phyloP scores from a whole-genome alignment of 1,284 basidiomycete species.

The Boletellus deceptivus region DNA sequence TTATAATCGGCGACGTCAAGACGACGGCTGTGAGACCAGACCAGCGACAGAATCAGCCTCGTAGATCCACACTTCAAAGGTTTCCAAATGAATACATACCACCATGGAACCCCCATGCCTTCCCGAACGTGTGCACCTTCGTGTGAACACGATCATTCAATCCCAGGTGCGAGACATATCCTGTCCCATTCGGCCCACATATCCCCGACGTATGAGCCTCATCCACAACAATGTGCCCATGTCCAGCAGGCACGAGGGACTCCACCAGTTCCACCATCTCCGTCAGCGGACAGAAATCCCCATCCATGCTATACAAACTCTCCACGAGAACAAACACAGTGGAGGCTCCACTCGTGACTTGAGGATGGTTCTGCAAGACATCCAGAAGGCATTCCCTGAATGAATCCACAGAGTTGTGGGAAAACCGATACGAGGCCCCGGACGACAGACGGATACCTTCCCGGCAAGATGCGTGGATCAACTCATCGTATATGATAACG shows the following conservation, averaged over 20 bases:
- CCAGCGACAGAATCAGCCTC: background rate
- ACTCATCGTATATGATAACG: slow-evolving; percentile 55
- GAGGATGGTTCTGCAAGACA: slow-evolving; percentile 23
- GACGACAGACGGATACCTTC: slow-evolving; percentile 51
- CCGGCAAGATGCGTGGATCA: slow-evolving; percentile 58
- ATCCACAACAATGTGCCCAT: slow-evolving; percentile 44
- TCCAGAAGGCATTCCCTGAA: slow-evolving; percentile 26
- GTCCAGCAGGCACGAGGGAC: slow-evolving; percentile 31
- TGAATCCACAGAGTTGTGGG: slow-evolving; percentile 45
- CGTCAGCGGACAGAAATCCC: slow-evolving; percentile 53
- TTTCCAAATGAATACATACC: slow-evolving; percentile 46
- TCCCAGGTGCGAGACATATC: slow-evolving; percentile 36
- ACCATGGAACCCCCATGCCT: slow-evolving; percentile 65
- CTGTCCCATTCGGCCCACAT: slow-evolving; percentile 47
- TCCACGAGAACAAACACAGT: slow-evolving; percentile 53
- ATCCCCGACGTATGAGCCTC: slow-evolving; percentile 57
- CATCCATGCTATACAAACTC: slow-evolving; percentile 66
- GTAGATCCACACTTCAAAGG: too few species aligned
- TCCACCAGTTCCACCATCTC: slow-evolving; percentile 40
- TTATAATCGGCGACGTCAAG: slow-evolving; percentile 44
- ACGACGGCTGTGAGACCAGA: slow-evolving; percentile 43
- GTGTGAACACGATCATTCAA: slow-evolving; percentile 40
- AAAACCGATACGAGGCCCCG: slow-evolving; percentile 37
- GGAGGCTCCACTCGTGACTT: slow-evolving; percentile 26
- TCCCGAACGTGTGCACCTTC: slow-evolving; percentile 51